A percentile compares a stretch with the other conserved stretches of the same genome.
phyloP scores from a whole-genome alignment of 2,329 filamentous ascomycete species.

The Fragosphaeria purpurea region DNA sequence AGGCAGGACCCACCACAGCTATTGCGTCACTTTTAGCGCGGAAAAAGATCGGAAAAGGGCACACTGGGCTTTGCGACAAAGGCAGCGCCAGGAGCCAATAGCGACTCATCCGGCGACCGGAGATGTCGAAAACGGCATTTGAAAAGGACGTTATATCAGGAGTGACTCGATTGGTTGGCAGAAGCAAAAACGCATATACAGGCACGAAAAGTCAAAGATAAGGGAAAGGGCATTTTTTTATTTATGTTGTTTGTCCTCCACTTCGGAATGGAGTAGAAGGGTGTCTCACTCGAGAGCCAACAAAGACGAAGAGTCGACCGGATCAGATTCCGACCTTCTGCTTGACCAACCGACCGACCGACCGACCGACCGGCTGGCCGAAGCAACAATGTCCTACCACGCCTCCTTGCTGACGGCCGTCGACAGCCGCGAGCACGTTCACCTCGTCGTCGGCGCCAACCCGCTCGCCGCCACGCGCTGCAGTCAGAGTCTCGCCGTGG shows the following conservation, averaged over 20 bases:
- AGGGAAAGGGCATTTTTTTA: no score
- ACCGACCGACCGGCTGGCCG: no score
- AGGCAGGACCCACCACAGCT: conserved; percentile 7
- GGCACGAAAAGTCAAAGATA: no score
- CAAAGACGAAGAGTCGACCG: no score
- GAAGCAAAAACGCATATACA: no score
- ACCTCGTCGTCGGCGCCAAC: conserved; percentile 79
- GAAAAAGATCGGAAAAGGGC: neutral
- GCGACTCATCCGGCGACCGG: no score
- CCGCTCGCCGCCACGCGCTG: conserved; percentile 80
- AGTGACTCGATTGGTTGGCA: no score
- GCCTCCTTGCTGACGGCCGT: conserved; percentile 60
- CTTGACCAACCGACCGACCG: neutral
- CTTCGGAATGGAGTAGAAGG: no score
- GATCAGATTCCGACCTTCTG: neutral
- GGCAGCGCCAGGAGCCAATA: no score
- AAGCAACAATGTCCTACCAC: conserved; percentile 11
- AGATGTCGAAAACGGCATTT: neutral
- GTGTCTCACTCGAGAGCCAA: neutral
- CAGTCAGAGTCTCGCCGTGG: conserved; percentile 67
- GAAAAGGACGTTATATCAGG: neutral
- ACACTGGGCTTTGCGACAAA: neutral
- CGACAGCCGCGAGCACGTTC: conserved; percentile 60
- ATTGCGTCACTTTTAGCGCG: conserved; percentile 13
- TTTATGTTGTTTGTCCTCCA: no score